Evolutionary conservation across 2,329 filamentous ascomycete species (phyloP), one percentile per base, ranked within the genome.

Genomic region (Sclerotinia trifoliorum): DNA sequence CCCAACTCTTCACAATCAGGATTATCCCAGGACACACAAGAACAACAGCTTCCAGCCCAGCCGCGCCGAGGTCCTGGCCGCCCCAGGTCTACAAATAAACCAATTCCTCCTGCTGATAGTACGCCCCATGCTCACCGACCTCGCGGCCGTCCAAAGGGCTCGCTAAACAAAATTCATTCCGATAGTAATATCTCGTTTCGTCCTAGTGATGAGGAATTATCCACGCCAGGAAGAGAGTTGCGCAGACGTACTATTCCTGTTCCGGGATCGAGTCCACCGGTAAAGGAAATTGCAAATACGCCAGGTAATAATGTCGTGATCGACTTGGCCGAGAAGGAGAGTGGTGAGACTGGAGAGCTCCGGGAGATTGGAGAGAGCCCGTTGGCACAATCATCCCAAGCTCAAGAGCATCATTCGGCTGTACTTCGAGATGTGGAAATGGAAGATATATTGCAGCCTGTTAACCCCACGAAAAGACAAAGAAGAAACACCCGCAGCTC

Each of bases 1-100:
- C 65, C 48, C 24, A 52, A 60, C 35, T 66, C 65, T 32, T 52
- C 65, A 10, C 44, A 61, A 29, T 24, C 42, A 15, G 55, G n/a
- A 42, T 42, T 5, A 6, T 42, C 35, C n/a, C 55, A 57, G n/a
- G 24, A 57, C 15, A 24, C 17, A 17, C 54, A 55, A 32, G 19
- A 24, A 32, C 17, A 44, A 54, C 39, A 26, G 19, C 54, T 56
- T 56, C 29, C 54, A 32, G 24, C 15, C 17, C 42, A 54, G 24
- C 39, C 11, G 26, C 58, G 10, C 17, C 58, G 44, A 49, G 46
- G 42, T 61, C 58, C 19, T 13, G 58, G 58, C 29, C 58, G 58
- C n/a, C 58, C 58, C 15, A 48, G 6, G 21, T 29, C 32, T 48
- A n/a, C 39, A 24, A 13, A 39, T 39, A 56, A n/a, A n/a, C 10